phyloP scores from a whole-genome alignment of 2,329 filamentous ascomycete genomes.

The Fonsecaea monophora region DNA sequence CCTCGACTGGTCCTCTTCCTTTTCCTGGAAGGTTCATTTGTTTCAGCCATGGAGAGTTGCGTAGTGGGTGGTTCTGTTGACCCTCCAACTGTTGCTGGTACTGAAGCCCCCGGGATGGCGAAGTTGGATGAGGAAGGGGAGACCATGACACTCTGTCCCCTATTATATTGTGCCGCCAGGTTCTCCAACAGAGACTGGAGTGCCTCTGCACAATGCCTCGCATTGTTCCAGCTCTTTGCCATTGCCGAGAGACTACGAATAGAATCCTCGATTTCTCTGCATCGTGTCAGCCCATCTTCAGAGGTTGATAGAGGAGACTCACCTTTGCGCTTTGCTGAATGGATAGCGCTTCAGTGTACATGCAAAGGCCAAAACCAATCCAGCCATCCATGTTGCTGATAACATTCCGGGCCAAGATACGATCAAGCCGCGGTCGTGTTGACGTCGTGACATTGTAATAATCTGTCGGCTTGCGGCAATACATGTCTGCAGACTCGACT shows the following conservation, averaged over 20 bases:
- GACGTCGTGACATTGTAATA: conserved; percentile 43
- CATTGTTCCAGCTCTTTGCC: conserved; percentile 26
- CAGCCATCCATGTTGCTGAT: conserved; percentile 49
- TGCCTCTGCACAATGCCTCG: conserved; percentile 23
- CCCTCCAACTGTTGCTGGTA: neutral
- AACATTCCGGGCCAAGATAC: conserved; percentile 49
- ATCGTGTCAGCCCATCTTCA: neutral
- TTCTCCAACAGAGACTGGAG: conserved; percentile 18
- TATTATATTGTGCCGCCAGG: conserved; percentile 18
- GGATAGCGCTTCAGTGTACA: conserved; percentile 36
- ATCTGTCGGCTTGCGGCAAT: conserved; percentile 48
- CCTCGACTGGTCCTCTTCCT: conserved; percentile 5
- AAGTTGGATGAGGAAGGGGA: neutral
- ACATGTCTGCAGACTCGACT: conserved; percentile 48
- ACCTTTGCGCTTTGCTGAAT: conserved; percentile 28
- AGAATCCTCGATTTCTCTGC: conserved; percentile 25
- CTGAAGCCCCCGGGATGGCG: neutral
- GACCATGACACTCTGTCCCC: neutral
- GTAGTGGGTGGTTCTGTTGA: neutral
- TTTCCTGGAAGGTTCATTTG: conserved; percentile 5
- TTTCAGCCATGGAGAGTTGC: neutral
- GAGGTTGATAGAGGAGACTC: neutral
- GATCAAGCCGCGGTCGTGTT: conserved; percentile 42
- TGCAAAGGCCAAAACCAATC: conserved; percentile 48
- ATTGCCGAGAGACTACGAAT: conserved; percentile 12